Evolutionary conservation across 208 protist genomes (phyloP), one percentile per base, ranked within the genome.

Genomic region (Wallacemonas sp.): DNA sequence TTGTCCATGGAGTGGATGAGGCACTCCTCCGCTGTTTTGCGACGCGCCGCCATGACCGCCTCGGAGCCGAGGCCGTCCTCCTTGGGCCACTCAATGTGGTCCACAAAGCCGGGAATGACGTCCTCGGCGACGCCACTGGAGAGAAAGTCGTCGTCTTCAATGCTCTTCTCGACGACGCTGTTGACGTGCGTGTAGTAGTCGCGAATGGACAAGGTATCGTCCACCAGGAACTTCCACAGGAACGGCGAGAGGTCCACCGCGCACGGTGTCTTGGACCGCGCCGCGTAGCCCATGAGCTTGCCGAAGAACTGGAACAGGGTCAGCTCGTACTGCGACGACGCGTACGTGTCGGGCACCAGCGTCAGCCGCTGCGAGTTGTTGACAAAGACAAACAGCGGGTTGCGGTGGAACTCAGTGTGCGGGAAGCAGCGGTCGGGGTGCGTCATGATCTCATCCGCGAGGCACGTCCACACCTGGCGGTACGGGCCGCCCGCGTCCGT

Each of bases 121-220:
- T 95, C 92, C 67, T 95, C 87, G 7, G 84, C 92, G 28, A 92
- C 76, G 29, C 79, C 80, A 72, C 80, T 94, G 20, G 86, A 48
- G 3, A 97, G 69, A 66, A 97, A 95, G 46, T 85, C 86, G 64
- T 84, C 79, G 44, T 95, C 89, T 29, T 66, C 75, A 66, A 97
- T 82, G 63, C 77, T 90, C 42, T 79, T 85, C 69, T 89, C 81
- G 31, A 93, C 87, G 18, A 94, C 85, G 63, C 82, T 93, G 68
- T 97, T 86, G 28, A 97, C 89, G 71, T 97, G 80, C 42, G 77
- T 68, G 76, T 95, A 97, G 78, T 92, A 97, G 74, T 97, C 92
- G 23, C 79, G 71, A 26, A 95, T 72, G 41, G 78, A 86, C 12
- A 97, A 72, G 33, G 63, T 74, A 70, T 97, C 89, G 38, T 93